Evolutionary conservation across 2,329 filamentous ascomycete genomes (phyloP).

Genomic region (Ophiostoma triangulosporum): DNA sequence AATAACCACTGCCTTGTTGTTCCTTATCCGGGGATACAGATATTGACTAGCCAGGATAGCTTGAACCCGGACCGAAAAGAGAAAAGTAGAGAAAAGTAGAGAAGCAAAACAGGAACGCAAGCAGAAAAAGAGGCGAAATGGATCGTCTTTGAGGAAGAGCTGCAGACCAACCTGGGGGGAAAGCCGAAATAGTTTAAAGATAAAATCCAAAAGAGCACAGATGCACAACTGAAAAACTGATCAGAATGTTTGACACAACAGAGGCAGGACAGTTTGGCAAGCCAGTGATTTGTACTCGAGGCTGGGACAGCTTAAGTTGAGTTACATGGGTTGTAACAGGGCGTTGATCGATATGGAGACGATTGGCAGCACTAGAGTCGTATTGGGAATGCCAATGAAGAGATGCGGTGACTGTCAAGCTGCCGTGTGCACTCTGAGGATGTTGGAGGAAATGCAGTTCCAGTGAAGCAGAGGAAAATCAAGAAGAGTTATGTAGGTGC

Average conservation of each 20-base stretch:
- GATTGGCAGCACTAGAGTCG: not conserved
- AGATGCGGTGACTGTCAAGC: not conserved
- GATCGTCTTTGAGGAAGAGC: not conserved
- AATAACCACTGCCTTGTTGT: not conserved
- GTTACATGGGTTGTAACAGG: not conserved
- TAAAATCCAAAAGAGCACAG: not conserved
- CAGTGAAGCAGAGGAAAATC: not conserved
- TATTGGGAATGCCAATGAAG: slow-evolving; percentile 4
- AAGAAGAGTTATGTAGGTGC: not conserved
- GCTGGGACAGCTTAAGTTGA: not conserved
- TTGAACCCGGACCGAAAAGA: not conserved
- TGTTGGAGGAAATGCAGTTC: not conserved
- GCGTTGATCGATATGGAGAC: not conserved
- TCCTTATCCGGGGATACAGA: not conserved
- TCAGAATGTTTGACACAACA: not conserved
- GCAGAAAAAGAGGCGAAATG: not conserved
- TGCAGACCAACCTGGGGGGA: too few species aligned
- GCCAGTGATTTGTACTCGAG: not conserved
- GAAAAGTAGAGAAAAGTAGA: too few species aligned
- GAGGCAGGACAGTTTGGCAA: not conserved
- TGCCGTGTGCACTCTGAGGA: slow-evolving; percentile 7
- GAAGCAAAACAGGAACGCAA: not conserved
- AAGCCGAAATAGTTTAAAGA: too few species aligned
- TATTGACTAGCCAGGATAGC: not conserved
- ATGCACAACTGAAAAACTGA: not conserved